phyloP scores from a whole-genome alignment of 441 rosid genomes.

The Pelargonium citronellum region DNA sequence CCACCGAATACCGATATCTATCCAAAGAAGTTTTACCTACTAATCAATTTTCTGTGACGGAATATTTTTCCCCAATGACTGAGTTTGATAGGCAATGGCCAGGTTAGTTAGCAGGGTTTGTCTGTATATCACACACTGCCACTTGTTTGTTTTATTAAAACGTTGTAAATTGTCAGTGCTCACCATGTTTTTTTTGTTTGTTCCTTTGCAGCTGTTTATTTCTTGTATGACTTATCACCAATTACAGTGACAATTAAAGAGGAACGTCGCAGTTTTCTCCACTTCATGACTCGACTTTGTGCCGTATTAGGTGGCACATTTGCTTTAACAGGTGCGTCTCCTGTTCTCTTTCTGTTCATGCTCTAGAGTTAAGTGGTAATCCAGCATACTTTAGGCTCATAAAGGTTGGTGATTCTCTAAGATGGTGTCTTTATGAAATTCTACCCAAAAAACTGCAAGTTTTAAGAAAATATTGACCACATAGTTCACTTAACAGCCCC shows the following conservation, averaged over 20 bases:
- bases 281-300: slow-evolving; percentile 88
- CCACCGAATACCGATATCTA: slow-evolving; percentile 84
- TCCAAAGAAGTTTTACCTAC: slow-evolving; percentile 81
- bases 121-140: neutral
- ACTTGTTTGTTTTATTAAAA: slow-evolving; percentile 13
- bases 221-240: slow-evolving; percentile 91
- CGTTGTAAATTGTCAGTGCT: slow-evolving; percentile 7
- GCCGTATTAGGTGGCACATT: slow-evolving; percentile 96
- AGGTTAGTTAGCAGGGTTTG: slow-evolving; percentile 41
- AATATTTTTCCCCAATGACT: slow-evolving; percentile 71
- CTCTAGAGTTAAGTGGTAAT: neutral
- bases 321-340: slow-evolving; percentile 74
- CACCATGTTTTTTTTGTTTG: neutral
- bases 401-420: neutral
- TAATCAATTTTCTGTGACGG: slow-evolving; percentile 89
- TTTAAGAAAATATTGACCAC: no score
- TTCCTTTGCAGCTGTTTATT: slow-evolving; percentile 68
- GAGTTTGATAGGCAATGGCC: slow-evolving; percentile 81
- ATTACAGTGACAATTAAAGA: slow-evolving; percentile 91
- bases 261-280: slow-evolving; percentile 85
- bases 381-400: neutral
- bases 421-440: no score
- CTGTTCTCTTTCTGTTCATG: slow-evolving; percentile 6
- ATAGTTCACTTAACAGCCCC: no score
- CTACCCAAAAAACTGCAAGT: no score